phyloP scores from a whole-genome alignment of 192 early-diverging fungal genomes.

The Coemansia sp. region DNA sequence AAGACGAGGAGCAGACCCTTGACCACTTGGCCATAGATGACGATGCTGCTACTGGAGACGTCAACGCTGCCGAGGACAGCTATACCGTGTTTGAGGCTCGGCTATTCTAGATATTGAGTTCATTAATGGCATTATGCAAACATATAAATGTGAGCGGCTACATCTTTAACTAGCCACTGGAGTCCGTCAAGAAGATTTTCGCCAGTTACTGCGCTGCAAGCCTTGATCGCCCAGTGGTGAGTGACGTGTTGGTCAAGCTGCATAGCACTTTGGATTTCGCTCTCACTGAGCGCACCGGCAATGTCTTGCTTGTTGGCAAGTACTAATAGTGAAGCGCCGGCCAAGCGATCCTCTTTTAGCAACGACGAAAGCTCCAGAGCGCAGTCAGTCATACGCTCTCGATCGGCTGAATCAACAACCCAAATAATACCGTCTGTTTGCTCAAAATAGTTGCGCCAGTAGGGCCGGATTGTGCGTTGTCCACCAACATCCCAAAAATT shows the following conservation, averaged over 20 bases:
- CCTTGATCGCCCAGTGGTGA: slow-evolving; percentile 92
- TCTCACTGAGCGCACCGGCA: slow-evolving; percentile 69
- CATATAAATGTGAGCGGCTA: slow-evolving; percentile 85
- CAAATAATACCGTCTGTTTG: slow-evolving; percentile 96
- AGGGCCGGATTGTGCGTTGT: slow-evolving; percentile 93
- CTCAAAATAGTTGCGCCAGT: slow-evolving; percentile 99
- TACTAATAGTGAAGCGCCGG: slow-evolving; percentile 90
- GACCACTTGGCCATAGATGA: background rate
- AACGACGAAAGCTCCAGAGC: slow-evolving; percentile 72
- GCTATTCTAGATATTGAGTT: slow-evolving; percentile 13
- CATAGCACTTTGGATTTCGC: slow-evolving; percentile 73
- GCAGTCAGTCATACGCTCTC: slow-evolving; percentile 79
- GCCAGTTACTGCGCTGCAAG: slow-evolving; percentile 81
- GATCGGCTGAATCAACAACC: slow-evolving; percentile 96
- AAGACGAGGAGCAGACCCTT: slow-evolving; percentile 6
- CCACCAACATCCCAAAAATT: slow-evolving; percentile 99
- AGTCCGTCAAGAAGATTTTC: slow-evolving; percentile 82
- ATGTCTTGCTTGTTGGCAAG: slow-evolving; percentile 99
- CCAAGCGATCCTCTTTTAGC: slow-evolving; percentile 89
- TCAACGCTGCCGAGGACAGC: slow-evolving; percentile 17
- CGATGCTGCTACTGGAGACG: background rate
- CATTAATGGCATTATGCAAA: slow-evolving; percentile 55
- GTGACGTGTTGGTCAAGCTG: slow-evolving; percentile 71
- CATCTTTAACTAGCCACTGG: slow-evolving; percentile 93
- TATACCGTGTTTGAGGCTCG: slow-evolving; percentile 39